Percentiles rank a stretch among this genome's conserved stretches.
Conservation (phyloP, 805 yeast genomes). For the Danielozyma ontarioensis region DNA sequence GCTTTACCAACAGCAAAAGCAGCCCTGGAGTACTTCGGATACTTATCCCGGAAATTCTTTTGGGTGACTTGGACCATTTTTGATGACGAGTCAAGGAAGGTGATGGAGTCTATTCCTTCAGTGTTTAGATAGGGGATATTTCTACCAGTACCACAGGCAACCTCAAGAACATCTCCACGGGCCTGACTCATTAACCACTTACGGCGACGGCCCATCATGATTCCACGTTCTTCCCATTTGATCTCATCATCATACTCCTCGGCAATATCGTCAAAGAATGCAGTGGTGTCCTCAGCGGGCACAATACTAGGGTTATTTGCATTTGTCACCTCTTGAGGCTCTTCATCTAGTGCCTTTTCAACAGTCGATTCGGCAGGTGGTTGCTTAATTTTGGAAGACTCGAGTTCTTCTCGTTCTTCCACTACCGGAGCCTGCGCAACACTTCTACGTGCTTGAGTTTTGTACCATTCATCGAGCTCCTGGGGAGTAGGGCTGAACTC, state of each 20-base stretch:
- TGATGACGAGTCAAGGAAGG: conserved; percentile 78
- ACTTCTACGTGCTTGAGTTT: conserved; percentile 23
- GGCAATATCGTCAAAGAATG: conserved; percentile 73
- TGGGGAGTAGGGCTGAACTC: conserved; percentile 39
- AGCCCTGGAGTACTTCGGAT: conserved; percentile 64
- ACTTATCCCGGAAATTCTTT: conserved; percentile 62
- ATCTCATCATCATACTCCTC: conserved; percentile 75
- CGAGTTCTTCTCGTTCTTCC: conserved; percentile 9
- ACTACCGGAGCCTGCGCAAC: conserved; percentile 20
- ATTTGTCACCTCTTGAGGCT: conserved; percentile 28
- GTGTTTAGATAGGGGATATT: conserved; percentile 72
- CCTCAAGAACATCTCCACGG: conserved; percentile 88
- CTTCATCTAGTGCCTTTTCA: conserved; percentile 8
- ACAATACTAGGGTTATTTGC: conserved; percentile 43
- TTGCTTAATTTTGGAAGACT: too few relatives aligned
- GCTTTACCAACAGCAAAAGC: conserved; percentile 91
- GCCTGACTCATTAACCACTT: conserved; percentile 75
- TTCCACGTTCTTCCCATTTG: conserved; percentile 63
- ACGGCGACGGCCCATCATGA: conserved; percentile 59
- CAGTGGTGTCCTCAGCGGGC: conserved; percentile 76
- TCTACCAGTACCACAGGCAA: conserved; percentile 95
- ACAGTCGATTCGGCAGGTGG: conserved; percentile 4
- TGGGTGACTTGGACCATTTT: conserved; percentile 82
- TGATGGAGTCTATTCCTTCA: conserved; percentile 59
- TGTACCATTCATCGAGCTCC: conserved; percentile 38